Percentiles rank a stretch among this genome's conserved stretches.
Evolutionary conservation across 73 alveolate genomes (phyloP).

Genomic region (Paramecium octaurelia): DNA sequence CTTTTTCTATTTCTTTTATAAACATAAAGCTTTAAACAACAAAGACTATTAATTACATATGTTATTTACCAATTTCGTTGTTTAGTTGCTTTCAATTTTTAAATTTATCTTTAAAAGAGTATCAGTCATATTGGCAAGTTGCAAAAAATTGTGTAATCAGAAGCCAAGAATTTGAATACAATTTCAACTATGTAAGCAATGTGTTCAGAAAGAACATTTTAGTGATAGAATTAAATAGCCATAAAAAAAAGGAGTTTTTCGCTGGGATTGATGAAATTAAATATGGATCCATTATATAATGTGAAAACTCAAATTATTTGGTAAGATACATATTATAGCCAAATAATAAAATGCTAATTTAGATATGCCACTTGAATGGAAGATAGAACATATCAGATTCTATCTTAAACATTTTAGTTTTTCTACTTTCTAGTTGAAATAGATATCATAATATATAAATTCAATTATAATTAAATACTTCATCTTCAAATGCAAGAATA

Average conservation of each 20-base stretch:
- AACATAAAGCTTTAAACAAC: not conserved
- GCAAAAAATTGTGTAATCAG: not conserved
- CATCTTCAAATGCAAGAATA: too few species aligned
- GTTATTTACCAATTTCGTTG: not conserved
- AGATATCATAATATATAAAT: not conserved
- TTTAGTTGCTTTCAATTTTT: not conserved
- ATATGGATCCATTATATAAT: not conserved
- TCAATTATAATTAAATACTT: not conserved
- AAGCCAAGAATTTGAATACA: not conserved
- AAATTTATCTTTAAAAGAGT: not conserved
- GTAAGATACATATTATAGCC: not conserved
- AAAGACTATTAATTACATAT: not conserved
- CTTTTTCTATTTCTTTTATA: not conserved
- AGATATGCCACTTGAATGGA: not conserved
- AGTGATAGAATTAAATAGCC: not conserved
- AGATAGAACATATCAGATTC: not conserved
- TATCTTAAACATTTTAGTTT: not conserved
- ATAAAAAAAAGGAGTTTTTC: not conserved
- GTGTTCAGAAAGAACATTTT: not conserved
- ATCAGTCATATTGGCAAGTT: not conserved
- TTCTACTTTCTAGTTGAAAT: not conserved
- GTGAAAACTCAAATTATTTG: not conserved
- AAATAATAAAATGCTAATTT: not conserved
- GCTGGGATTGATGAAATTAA: slow-evolving; percentile 32
- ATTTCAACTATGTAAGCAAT: too few species aligned